Conservation (phyloP, 805 yeast species). For the Danielia oregonensis region DNA sequence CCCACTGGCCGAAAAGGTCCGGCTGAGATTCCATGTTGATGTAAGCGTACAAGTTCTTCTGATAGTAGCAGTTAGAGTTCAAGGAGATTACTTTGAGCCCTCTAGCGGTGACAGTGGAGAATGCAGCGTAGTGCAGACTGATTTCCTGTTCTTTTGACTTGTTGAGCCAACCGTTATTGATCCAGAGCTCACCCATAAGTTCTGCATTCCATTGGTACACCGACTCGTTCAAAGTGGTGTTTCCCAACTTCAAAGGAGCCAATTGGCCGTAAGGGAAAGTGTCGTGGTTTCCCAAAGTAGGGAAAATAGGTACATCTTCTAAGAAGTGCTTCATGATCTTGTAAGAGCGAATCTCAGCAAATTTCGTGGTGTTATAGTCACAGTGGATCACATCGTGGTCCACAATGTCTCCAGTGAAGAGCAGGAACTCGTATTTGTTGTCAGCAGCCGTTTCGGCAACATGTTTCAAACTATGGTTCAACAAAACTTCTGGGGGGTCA, state of each 20-base stretch:
- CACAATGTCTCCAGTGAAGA: constrained; percentile 73
- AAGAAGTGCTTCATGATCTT: constrained; percentile 52
- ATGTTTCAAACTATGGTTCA: constrained; percentile 54
- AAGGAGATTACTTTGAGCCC: constrained; percentile 40
- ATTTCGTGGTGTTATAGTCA: constrained; percentile 61
- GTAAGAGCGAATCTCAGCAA: constrained; percentile 68
- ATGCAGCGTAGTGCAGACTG: constrained; percentile 57
- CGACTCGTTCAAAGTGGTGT: constrained; percentile 13
- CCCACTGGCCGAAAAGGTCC: constrained; percentile 61
- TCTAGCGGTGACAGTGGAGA: constrained; percentile 48
- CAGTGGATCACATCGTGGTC: constrained; percentile 58
- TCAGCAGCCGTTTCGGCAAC: constrained; percentile 31
- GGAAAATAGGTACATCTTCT: constrained; percentile 51
- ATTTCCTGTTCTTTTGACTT: constrained; percentile 20
- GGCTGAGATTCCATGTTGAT: constrained; percentile 53
- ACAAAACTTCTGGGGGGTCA: constrained; percentile 61
- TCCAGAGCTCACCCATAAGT: constrained; percentile 34
- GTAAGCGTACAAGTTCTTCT: constrained; percentile 49
- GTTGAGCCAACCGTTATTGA: constrained; percentile 36
- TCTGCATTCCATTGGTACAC: constrained; percentile 38
- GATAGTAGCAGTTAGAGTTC: constrained; percentile 67
- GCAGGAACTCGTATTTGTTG: constrained; percentile 51
- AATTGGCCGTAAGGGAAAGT: constrained; percentile 69
- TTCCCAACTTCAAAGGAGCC: constrained; percentile 39
- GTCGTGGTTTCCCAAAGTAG: constrained; percentile 70